Base-by-base conservation (phyloP, 768 basidiomycete species). In the Porphyrellus cyaneotinctus region DNA sequence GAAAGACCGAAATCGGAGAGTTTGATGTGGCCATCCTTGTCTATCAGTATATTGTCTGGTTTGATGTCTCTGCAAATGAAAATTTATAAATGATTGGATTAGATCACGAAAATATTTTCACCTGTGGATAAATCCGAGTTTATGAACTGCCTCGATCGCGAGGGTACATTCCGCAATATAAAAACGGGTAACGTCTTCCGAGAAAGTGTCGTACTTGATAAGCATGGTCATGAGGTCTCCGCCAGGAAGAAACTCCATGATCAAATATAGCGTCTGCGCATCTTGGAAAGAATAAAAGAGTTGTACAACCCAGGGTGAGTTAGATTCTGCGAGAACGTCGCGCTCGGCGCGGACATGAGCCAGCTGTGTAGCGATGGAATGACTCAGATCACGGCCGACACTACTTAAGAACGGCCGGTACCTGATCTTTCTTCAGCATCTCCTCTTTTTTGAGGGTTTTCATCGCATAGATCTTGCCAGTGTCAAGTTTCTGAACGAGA, bases 181-280 rank as follows among this genome's bases (percentile, higher is more conserved):
- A 71, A 98, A 98, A 47, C 95, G 82, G 51, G 93, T 93, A 14
- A 98, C 95, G 62, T 98, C 97, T 72, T 98, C 95, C 0, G 91
- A 91, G 72, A 98, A 98, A 0, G 95, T 97, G 68, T 97, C 97
- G 72, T 98, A 97, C 72, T 98, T 97, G 78, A 98, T 97, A 52
- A 97, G 78, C 95, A 98, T 98, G 5, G 95, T 97, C 97, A 99
- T 97, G 56, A 98, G 77, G 68, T 99, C 97, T 30, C 97, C 97
- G 42, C 97, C 97, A 50, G 95, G 95, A 42, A 99, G 78, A 71
- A 95, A 99, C 74, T 98, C 97, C 97, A 98, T 98, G 75, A 98
- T 89, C 49, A 99, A 78, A 74, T 98, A 99, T 23, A 99, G 80
- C 61, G 88, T 92, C 47, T 86, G 75, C 2, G 88, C 75, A 68